These are phyloP conservation scores for Alternaria sp. DNA, from an alignment of 2,329 filamentous ascomycete species.

Conservation along the genomic window DNA sequence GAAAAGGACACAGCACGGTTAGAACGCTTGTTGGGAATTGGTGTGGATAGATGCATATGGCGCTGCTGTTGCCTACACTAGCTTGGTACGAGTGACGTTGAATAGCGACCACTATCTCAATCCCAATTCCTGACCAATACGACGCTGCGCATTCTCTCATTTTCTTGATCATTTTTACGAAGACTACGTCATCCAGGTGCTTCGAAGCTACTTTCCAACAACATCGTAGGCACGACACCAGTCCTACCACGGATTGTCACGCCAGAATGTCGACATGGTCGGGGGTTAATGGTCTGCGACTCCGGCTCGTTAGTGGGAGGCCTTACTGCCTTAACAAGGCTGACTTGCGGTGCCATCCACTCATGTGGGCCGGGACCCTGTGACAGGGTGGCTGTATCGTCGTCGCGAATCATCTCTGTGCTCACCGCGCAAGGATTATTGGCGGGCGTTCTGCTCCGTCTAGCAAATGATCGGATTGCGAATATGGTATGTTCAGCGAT, in stretches of 20 bases:
- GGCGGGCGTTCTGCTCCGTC: constrained; percentile 14
- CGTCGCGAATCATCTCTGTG: constrained; percentile 10
- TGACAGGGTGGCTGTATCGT: constrained; percentile 8
- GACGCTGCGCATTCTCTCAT: neutral
- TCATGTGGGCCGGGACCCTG: constrained; percentile 13
- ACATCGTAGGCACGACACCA: constrained; percentile 13
- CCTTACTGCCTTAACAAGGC: constrained; percentile 44
- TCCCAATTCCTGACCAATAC: neutral
- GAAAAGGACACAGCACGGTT: constrained; percentile 9
- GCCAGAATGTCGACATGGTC: constrained; percentile 28
- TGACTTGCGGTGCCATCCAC: constrained; percentile 36
- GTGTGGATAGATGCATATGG: constrained; percentile 33
- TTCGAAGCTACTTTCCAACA: neutral
- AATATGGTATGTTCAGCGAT: constrained; percentile 20
- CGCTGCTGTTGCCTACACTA: constrained; percentile 35
- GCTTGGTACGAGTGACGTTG: constrained; percentile 25
- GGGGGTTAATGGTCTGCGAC: constrained; percentile 35
- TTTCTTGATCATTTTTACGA: neutral
- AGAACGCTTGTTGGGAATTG: constrained; percentile 29
- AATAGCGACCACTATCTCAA: constrained; percentile 11
- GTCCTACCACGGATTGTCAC: constrained; percentile 26
- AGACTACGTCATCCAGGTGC: neutral
- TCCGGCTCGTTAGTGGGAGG: constrained; percentile 43
- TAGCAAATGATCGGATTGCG: constrained; percentile 6
- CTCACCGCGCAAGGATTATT: constrained; percentile 6